Base-by-base conservation (phyloP, 768 basidiomycete genomes). In the Leccinum variicolor region DNA sequence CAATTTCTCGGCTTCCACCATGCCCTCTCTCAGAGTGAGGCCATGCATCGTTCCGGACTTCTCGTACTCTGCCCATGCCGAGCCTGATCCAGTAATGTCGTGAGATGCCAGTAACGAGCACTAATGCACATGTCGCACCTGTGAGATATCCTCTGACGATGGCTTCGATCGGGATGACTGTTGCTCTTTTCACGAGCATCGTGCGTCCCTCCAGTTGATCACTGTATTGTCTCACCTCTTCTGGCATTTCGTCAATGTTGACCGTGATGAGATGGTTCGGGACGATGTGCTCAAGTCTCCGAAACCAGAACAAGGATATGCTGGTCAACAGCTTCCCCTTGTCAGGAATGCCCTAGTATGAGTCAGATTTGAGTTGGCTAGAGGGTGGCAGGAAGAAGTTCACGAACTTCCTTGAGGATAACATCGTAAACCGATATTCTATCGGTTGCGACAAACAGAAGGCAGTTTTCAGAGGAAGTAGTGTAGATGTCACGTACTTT, bases 401-500 rank as follows among this genome's bases (percentile, higher is more conserved):
- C 56, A 79, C 92, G 66, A 70, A 98, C 96, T 74, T 96, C 94
- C 69, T 85, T 84, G 60, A 99, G 81, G 68, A 98, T 87, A 64
- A 97, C 89, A 79, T 99, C 96, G 78, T 92, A 98, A 0, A 95
- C 95, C 19, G 92, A 96, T 69, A 98, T 96, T 61, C 97, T 82
- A 75, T 99, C 97, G 10, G 91, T 88, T 11, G 96, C 95, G 57
- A 98, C 88, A 69, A 98, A 98, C 43, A 99, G 81, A 19, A 99
- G 81, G 62, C 84, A 81, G 53, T 85, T 80, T 21, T 82, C 79
- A 6, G 84, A 85, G 6, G 87, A 85, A 13, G 84, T 87, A 31
- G 82, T 66, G 75, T 99, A 98, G 68, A 99, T 87, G 73, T 98
- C 96, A 56, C 97, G 85, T 21, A 99, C 97, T 81, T 99, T 99